These are phyloP conservation scores for Phlyctochytrium bullatum DNA, from an alignment of 192 early-diverging fungal species.

Conservation along the genomic window DNA sequence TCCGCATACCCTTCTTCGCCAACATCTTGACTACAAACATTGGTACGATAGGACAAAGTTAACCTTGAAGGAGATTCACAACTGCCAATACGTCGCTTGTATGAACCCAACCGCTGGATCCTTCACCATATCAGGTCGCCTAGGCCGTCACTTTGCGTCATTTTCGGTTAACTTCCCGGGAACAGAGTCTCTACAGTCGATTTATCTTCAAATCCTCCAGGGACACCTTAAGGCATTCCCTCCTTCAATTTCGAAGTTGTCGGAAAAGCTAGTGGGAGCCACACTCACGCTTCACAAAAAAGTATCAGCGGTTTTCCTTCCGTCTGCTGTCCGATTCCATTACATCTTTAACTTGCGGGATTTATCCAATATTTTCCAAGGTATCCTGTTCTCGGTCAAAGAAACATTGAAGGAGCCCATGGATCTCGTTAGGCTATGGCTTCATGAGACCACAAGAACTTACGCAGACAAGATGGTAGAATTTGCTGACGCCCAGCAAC, in stretches of 20 bases:
- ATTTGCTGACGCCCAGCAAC: slow-evolving; percentile 42
- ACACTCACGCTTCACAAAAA: slow-evolving; percentile 59
- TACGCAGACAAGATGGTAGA: slow-evolving; percentile 65
- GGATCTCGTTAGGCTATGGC: slow-evolving; percentile 53
- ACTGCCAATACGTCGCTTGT: slow-evolving; percentile 62
- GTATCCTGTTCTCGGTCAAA: slow-evolving; percentile 57
- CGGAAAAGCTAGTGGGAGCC: slow-evolving; percentile 54
- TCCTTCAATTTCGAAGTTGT: slow-evolving; percentile 47
- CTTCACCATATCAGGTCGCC: slow-evolving; percentile 54
- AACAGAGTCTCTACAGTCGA: slow-evolving; percentile 54
- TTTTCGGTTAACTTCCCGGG: slow-evolving; percentile 65
- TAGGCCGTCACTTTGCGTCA: slow-evolving; percentile 62
- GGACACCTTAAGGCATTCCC: slow-evolving; percentile 60
- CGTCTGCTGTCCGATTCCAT: slow-evolving; percentile 65
- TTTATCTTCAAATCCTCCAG: slow-evolving; percentile 55
- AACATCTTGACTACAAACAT: slow-evolving; percentile 61
- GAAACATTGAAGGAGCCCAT: slow-evolving; percentile 58
- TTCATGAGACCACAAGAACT: slow-evolving; percentile 57
- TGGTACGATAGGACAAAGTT: slow-evolving; percentile 65
- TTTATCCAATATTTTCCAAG: slow-evolving; percentile 64
- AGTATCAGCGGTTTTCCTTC: slow-evolving; percentile 52
- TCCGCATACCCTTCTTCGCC: slow-evolving; percentile 60
- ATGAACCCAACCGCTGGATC: slow-evolving; percentile 69
- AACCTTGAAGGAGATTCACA: slow-evolving; percentile 68
- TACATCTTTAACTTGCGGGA: slow-evolving; percentile 67